A percentile compares a stretch with the other conserved stretches of the same genome.
Evolutionary conservation across 352 stramenopile species (phyloP).

Genomic region (Globisporangium heterothallicum): DNA sequence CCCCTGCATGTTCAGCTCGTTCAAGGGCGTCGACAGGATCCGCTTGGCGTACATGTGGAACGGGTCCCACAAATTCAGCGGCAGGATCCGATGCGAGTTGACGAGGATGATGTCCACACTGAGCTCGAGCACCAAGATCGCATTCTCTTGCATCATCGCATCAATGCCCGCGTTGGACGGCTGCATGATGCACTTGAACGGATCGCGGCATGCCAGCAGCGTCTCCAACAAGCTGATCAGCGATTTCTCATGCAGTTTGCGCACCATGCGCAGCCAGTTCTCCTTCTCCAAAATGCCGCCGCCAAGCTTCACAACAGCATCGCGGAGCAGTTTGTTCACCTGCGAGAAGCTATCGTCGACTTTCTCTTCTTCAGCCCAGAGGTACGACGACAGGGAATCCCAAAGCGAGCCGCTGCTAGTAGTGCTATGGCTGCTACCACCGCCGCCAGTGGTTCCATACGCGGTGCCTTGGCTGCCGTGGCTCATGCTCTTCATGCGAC

Average conservation of each 20-base stretch:
- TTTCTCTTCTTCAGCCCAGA: slow-evolving; percentile 82
- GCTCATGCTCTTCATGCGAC: slow-evolving; percentile 75
- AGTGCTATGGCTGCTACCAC: slow-evolving; percentile 14
- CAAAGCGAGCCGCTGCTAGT: slow-evolving; percentile 59
- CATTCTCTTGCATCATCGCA: slow-evolving; percentile 86
- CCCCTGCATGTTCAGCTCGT: slow-evolving; percentile 72
- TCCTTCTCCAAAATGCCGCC: slow-evolving; percentile 79
- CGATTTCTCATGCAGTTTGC: slow-evolving; percentile 62
- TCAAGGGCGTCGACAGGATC: slow-evolving; percentile 64
- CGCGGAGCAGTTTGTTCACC: slow-evolving; percentile 74
- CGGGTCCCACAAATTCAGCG: slow-evolving; percentile 69
- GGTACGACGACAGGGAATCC: slow-evolving; percentile 78
- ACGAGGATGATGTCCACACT: slow-evolving; percentile 83
- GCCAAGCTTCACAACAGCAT: slow-evolving; percentile 64
- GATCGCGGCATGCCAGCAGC: slow-evolving; percentile 64
- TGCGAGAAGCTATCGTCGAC: slow-evolving; percentile 74
- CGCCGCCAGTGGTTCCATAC: slow-evolving; percentile 37
- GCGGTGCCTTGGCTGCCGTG: slow-evolving; percentile 40
- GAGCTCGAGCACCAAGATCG: slow-evolving; percentile 81
- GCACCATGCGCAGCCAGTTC: slow-evolving; percentile 80
- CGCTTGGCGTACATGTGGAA: slow-evolving; percentile 79
- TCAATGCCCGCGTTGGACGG: slow-evolving; percentile 43
- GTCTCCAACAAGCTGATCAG: slow-evolving; percentile 67
- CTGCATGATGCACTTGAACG: slow-evolving; percentile 73
- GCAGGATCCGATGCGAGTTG: slow-evolving; percentile 71